These are phyloP conservation scores for Castanea crenata DNA, from an alignment of 306 rosid genomes.

Conservation along the genomic window DNA sequence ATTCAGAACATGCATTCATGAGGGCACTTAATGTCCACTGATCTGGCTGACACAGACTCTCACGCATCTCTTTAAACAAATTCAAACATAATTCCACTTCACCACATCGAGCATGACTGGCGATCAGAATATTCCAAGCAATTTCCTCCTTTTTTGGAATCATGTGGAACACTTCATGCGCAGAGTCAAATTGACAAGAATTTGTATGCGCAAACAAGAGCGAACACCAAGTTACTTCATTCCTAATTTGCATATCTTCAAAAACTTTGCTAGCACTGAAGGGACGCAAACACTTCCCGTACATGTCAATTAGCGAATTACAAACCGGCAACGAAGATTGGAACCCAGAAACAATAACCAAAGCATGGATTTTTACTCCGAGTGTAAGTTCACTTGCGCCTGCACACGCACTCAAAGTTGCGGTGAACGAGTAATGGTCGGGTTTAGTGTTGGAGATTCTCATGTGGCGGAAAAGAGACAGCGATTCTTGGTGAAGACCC, in stretches of 20 bases:
- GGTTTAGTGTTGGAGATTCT: constrained; percentile 39
- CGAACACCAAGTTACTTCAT: constrained; percentile 74
- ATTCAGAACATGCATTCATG: constrained; percentile 57
- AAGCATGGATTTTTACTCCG: constrained; percentile 56
- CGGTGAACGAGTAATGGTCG: constrained; percentile 61
- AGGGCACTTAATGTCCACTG: constrained; percentile 78
- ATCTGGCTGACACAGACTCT: constrained; percentile 48
- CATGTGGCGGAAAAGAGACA: constrained; percentile 50
- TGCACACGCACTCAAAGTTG: constrained; percentile 58
- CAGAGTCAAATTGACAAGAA: constrained; percentile 38
- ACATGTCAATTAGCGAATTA: constrained; percentile 70
- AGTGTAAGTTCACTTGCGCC: constrained; percentile 28
- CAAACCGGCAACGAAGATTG: constrained; percentile 47
- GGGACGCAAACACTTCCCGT: constrained; percentile 66
- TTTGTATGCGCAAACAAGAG: constrained; percentile 62
- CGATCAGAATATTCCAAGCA: constrained; percentile 78
- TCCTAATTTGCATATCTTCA: constrained; percentile 49
- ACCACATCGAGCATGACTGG: constrained; percentile 49
- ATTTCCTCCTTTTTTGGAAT: constrained; percentile 64
- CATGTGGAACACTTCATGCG: constrained; percentile 39
- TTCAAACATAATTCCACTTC: constrained; percentile 48
- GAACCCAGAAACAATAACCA: constrained; percentile 50
- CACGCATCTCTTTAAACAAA: constrained; percentile 60
- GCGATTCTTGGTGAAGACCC: constrained; percentile 50
- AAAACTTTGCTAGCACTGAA: constrained; percentile 57